Evolutionary conservation across 768 basidiomycete genomes (phyloP).

Genomic region (Podaxis mareebaensis): DNA sequence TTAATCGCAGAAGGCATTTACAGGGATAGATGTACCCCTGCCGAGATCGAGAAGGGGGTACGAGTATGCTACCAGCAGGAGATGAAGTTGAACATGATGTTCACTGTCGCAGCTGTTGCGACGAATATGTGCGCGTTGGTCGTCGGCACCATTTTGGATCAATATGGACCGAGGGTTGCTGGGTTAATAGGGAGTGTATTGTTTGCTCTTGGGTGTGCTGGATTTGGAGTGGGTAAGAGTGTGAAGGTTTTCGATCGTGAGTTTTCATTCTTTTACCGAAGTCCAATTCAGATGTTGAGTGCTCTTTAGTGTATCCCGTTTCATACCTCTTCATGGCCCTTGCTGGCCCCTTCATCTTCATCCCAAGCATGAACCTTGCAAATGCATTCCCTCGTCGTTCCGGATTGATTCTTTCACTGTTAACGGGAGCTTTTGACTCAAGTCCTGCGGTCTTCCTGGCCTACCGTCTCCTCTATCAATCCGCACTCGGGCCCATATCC

Average conservation of each 20-base stretch:
- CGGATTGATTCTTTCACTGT: slow-evolving; percentile 1
- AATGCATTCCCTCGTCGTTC: slow-evolving; percentile 11
- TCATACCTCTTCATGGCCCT: slow-evolving; percentile 10
- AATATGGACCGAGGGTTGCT: slow-evolving; percentile 1
- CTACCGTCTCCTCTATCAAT: slow-evolving; percentile 7
- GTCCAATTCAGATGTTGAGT: neutral
- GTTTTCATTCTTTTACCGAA: neutral
- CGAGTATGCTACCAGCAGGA: slow-evolving; percentile 6
- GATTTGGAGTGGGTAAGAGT: neutral
- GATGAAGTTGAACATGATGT: slow-evolving; percentile 10
- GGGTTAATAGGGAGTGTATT: slow-evolving; percentile 4
- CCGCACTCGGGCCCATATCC: slow-evolving; percentile 2
- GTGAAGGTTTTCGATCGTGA: slow-evolving; percentile 1
- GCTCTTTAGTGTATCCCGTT: neutral
- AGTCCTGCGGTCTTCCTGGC: slow-evolving; percentile 12
- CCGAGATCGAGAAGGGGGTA: slow-evolving; percentile 7
- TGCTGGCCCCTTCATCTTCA: slow-evolving; percentile 9
- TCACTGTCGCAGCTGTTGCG: slow-evolving; percentile 9
- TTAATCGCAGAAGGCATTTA: slow-evolving; percentile 4
- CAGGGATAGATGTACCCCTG: slow-evolving; percentile 3
- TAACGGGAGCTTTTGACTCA: slow-evolving; percentile 10
- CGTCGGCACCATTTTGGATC: slow-evolving; percentile 3
- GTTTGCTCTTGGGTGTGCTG: slow-evolving; percentile 1
- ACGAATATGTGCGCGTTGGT: slow-evolving; percentile 8
- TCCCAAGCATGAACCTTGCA: slow-evolving; percentile 4